Evolutionary conservation across 2,329 filamentous ascomycete species (phyloP), one percentile per base, ranked within the genome.

Genomic region (Monascus ruber): DNA sequence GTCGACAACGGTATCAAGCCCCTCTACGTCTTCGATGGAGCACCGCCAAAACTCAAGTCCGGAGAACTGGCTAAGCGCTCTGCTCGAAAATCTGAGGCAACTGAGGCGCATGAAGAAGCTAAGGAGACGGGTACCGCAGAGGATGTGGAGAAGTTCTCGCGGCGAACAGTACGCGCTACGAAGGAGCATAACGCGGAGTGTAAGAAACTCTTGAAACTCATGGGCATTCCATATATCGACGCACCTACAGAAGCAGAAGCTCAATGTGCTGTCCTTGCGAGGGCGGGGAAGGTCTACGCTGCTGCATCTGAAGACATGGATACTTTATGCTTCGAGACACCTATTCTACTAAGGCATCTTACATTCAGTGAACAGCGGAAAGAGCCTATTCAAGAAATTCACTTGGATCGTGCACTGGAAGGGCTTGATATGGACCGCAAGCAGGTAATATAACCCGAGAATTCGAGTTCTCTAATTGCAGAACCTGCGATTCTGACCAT

Each of bases 251-350:
- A 98, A 64, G 91, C 91, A 4, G 91, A 98, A 68, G 91, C 91
- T 1, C 91, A 98, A 61, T 98, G 91, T 60, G 91, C 91, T 3
- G 83, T 81, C 32, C 72, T 98, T 45, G 91, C 91, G 1, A 74
- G 83, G 44, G 88, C 85, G 4, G 89, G 87, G 31, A 96, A 96
- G 66, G 91, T 98, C 37, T 98, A 93, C 60, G 91, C 88, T 3
- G 91, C 91, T 17, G 91, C 91, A 2, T 94, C 85, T 47, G 91
- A 98, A 66, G 91, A 98, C 65, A 98, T 98, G 91, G 91, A 98
- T 58, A 98, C 91, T 0, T 70, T 98, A 40, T 96, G 89, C 55
- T 98, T 98, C 63, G 80, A 95, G 54, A 75, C 88, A 37, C 91
- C 91, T 0, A 88, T 98, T 42, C 69, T 98, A 35, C 69, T 98